phyloP scores from a whole-genome alignment of 345 rosid species.

The Lepidium africanum region DNA sequence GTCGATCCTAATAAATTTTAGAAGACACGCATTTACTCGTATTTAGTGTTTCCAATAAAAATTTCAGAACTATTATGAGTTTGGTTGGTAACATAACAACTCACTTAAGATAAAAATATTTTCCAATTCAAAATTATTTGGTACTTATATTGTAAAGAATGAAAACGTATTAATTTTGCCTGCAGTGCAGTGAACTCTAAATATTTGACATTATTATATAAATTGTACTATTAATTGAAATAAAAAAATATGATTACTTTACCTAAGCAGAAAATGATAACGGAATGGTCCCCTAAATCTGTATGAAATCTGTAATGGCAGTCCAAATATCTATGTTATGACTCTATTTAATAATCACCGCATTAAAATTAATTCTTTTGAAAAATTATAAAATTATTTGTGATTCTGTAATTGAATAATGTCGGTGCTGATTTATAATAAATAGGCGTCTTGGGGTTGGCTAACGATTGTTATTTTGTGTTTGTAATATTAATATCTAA shows the following conservation, averaged over 20 bases:
- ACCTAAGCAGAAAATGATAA: slow-evolving; percentile 1
- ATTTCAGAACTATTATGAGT: background rate
- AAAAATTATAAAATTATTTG: background rate
- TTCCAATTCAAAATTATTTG: background rate
- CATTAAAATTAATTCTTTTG: background rate
- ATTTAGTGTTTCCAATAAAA: background rate
- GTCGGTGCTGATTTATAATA: slow-evolving; percentile 24
- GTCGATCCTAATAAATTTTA: background rate
- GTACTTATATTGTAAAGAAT: background rate
- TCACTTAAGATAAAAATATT: background rate
- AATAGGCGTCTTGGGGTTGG: slow-evolving; percentile 20
- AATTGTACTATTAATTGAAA: background rate
- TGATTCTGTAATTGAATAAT: background rate
- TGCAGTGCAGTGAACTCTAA: background rate
- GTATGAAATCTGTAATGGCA: slow-evolving; percentile 6
- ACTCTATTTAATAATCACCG: slow-evolving; percentile 16
- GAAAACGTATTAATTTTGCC: background rate
- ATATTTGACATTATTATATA: background rate
- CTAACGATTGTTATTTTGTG: slow-evolving; percentile 15
- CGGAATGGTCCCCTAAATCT: slow-evolving; percentile 14
- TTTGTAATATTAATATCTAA: background rate
- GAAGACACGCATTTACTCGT: background rate
- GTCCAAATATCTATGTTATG: slow-evolving; percentile 7
- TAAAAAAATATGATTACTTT: background rate
- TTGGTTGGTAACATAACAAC: background rate